phyloP scores from a whole-genome alignment of 78 protist species.

The Dictyostelium brefeldianum region DNA sequence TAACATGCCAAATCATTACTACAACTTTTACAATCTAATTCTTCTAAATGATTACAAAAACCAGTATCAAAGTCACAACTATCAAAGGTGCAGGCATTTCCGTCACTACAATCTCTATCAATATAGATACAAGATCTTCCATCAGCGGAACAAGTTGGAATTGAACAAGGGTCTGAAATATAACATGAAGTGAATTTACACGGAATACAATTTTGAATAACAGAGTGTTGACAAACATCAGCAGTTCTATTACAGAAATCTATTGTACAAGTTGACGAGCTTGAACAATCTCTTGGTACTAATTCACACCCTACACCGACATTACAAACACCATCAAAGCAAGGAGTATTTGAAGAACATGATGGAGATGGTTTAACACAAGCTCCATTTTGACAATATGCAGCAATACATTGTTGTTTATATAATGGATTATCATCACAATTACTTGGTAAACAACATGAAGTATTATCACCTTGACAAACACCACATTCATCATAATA shows the following conservation, averaged over 20 bases:
- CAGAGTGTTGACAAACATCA: not conserved
- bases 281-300: not conserved
- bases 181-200: not conserved
- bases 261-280: not conserved
- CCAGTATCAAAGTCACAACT: no score
- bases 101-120: not conserved
- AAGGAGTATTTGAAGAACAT: not conserved
- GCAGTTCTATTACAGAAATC: not conserved
- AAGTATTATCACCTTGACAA: slow-evolving; percentile 44
- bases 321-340: not conserved
- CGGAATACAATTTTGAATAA: not conserved
- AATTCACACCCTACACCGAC: not conserved
- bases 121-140: not conserved
- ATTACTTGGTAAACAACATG: not conserved
- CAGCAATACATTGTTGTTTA: not conserved
- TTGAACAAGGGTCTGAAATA: not conserved
- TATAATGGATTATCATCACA: not conserved
- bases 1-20: no score
- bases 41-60: no score
- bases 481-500: slow-evolving; percentile 47
- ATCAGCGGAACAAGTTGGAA: not conserved
- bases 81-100: not conserved
- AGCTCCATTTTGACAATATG: not conserved
- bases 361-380: not conserved
- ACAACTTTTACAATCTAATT: no score